Conservation (phyloP, 192 early-diverging fungal species). For the Lobosporangium transversale region DNA sequence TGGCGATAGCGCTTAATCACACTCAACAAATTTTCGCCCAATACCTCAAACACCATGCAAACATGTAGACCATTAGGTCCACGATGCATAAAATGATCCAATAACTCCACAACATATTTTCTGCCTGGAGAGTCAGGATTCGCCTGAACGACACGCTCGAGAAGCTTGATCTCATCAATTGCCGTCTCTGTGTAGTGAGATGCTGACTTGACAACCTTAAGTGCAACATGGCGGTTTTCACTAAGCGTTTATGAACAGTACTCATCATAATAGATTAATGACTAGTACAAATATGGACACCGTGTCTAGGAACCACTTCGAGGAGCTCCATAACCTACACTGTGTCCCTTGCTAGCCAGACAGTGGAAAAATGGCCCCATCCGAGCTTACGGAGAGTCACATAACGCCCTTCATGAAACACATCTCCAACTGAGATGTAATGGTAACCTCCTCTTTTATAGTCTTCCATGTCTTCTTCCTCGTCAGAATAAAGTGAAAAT, state of each 20-base stretch:
- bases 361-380: slow-evolving; percentile 99
- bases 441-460: slow-evolving; percentile 98
- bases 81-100: slow-evolving; percentile 90
- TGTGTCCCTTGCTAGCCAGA: slow-evolving; percentile 92
- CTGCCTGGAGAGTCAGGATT: slow-evolving; percentile 67
- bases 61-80: slow-evolving; percentile 94
- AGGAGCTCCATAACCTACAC: slow-evolving; percentile 66
- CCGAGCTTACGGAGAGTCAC: slow-evolving; percentile 92
- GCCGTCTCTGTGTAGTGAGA: slow-evolving; percentile 96
- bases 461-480: slow-evolving; percentile 89
- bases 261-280: too few species aligned
- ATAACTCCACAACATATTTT: slow-evolving; percentile 83
- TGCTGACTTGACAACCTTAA: slow-evolving; percentile 98
- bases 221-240: slow-evolving; percentile 83
- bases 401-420: slow-evolving; percentile 86
- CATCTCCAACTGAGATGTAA: slow-evolving; percentile 87
- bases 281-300: too few species aligned
- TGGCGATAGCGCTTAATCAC: slow-evolving; percentile 87
- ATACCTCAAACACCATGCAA: slow-evolving; percentile 97
- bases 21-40: slow-evolving; percentile 94
- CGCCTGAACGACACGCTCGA: slow-evolving; percentile 80
- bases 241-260: slow-evolving; percentile 25
- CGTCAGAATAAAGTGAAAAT: slow-evolving; percentile 66
- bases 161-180: slow-evolving; percentile 93
- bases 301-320: too few species aligned